A percentile compares a stretch with the other conserved stretches of the same genome.
These are phyloP conservation scores for Cyberlindnera suaveolens DNA, from an alignment of 805 yeast genomes.

Conservation along the genomic window DNA sequence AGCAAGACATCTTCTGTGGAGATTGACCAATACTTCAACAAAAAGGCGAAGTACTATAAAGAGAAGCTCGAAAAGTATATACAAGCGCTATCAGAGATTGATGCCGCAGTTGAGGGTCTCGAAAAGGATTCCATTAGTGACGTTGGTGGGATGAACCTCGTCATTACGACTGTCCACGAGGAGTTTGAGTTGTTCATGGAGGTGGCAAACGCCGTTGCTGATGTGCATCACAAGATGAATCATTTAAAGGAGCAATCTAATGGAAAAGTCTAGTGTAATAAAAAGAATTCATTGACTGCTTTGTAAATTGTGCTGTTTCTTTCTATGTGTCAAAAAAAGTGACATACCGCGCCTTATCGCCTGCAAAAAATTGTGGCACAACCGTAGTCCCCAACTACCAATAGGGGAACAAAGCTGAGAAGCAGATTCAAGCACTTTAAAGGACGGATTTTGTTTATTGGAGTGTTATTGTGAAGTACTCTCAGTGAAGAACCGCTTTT, in stretches of 20 bases:
- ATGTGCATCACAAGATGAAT: constrained; percentile 51
- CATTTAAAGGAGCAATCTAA: constrained; percentile 14
- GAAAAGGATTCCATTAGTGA: constrained; percentile 43
- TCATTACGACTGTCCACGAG: constrained; percentile 56
- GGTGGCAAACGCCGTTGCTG: constrained; percentile 67
- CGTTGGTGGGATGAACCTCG: constrained; percentile 37
- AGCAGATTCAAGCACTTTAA: no score
- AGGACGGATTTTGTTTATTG: no score
- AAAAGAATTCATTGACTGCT: background rate
- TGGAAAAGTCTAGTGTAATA: background rate
- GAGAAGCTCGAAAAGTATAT: constrained; percentile 45
- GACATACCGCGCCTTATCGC: no score
- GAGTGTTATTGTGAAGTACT: no score
- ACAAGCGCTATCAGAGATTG: constrained; percentile 44
- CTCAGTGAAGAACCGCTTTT: no score
- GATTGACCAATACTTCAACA: constrained; percentile 50
- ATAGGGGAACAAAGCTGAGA: no score
- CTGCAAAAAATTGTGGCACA: no score
- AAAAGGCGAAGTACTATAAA: constrained; percentile 29
- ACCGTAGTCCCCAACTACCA: no score
- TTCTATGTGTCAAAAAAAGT: no score
- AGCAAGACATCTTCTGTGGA: constrained; percentile 50
- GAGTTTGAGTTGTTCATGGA: constrained; percentile 72
- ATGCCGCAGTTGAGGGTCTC: constrained; percentile 55
- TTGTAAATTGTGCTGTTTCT: no score